A percentile compares a stretch with the other conserved stretches of the same genome.
phyloP scores from a whole-genome alignment of 257 asterid species.

The Nyctanthes arbortristis region DNA sequence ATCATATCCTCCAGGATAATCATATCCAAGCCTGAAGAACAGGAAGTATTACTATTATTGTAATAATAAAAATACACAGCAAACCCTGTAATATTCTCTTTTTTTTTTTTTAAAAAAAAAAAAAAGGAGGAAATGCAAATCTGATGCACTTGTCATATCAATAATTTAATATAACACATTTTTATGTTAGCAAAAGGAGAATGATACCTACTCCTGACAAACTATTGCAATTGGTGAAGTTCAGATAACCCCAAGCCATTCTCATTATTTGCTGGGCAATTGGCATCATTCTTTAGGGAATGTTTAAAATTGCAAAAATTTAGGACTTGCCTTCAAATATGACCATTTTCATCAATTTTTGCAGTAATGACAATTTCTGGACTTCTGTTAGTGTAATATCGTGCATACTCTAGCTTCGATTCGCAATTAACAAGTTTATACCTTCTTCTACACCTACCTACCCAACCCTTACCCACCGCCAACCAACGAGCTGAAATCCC shows the following conservation, averaged over 20 bases:
- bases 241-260: not conserved
- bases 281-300: not conserved
- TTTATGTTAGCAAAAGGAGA: not conserved
- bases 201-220: not conserved
- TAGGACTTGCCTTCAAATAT: too few relatives aligned
- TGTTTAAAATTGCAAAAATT: too few relatives aligned
- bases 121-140: too few relatives aligned
- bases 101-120: too few relatives aligned
- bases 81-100: constrained; percentile 2
- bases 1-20: constrained; percentile 75
- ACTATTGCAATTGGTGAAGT: not conserved
- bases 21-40: constrained; percentile 68
- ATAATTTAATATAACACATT: not conserved
- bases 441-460: too few relatives aligned
- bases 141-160: constrained; percentile 1
- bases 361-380: too few relatives aligned
- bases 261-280: not conserved
- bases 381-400: too few relatives aligned
- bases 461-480: too few relatives aligned
- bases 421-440: too few relatives aligned
- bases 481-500: too few relatives aligned
- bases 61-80: not conserved
- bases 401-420: too few relatives aligned
- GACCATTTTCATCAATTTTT: too few relatives aligned
- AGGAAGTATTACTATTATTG: not conserved